Conservation (phyloP, 2,329 filamentous ascomycete genomes). For the Hypoxylon sp. region DNA sequence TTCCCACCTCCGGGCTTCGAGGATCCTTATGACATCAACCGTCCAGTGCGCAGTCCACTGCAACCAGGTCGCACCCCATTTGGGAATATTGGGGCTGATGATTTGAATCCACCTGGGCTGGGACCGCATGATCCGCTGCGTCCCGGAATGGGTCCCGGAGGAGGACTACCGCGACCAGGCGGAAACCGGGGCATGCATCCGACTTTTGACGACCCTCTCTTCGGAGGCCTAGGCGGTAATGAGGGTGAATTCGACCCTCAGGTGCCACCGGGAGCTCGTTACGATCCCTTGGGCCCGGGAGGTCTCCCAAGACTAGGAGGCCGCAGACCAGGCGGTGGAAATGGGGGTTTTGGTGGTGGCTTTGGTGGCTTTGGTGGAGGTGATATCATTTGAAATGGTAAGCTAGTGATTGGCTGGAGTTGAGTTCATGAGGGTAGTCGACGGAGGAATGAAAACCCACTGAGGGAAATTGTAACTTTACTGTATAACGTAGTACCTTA, state of each 20-base stretch:
- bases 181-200: slow-evolving; percentile 91
- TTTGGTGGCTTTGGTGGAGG: slow-evolving; percentile 51
- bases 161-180: slow-evolving; percentile 69
- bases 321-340: slow-evolving; percentile 56
- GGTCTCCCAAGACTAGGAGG: slow-evolving; percentile 63
- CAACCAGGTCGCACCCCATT: slow-evolving; percentile 67
- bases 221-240: slow-evolving; percentile 69
- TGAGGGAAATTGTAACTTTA: slow-evolving; percentile 31
- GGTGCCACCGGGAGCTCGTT: slow-evolving; percentile 88
- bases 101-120: slow-evolving; percentile 87
- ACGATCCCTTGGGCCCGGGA: slow-evolving; percentile 86
- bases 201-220: slow-evolving; percentile 91
- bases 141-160: slow-evolving; percentile 72
- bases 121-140: slow-evolving; percentile 87
- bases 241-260: slow-evolving; percentile 73
- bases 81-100: slow-evolving; percentile 81
- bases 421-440: neutral
- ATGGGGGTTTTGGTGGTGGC: slow-evolving; percentile 57
- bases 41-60: slow-evolving; percentile 67
- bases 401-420: neutral
- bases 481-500: slow-evolving; percentile 15
- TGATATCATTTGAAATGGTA: slow-evolving; percentile 47
- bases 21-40: slow-evolving; percentile 87
- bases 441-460: neutral
- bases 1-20: slow-evolving; percentile 93